A percentile compares a stretch with the other conserved stretches of the same genome.
Conservation (phyloP, 371 early-diverging fungal genomes). For the Saksenaea vasiformis region DNA sequence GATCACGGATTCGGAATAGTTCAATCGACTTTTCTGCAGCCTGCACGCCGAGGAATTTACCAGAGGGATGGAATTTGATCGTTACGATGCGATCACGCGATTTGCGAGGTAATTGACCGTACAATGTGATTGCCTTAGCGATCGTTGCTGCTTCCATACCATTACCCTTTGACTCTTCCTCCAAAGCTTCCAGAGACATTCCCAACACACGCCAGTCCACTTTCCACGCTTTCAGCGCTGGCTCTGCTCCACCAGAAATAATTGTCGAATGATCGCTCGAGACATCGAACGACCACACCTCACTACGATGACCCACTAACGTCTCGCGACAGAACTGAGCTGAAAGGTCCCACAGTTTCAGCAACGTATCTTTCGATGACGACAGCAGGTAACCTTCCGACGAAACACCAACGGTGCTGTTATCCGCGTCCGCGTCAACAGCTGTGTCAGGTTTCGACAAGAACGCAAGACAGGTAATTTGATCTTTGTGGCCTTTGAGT, state of each 20-base stretch:
- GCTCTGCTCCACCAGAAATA: constrained; percentile 87
- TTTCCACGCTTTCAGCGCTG: constrained; percentile 85
- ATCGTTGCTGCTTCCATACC: constrained; percentile 32
- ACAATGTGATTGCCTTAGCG: constrained; percentile 62
- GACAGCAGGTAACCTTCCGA: constrained; percentile 77
- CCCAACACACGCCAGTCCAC: constrained; percentile 64
- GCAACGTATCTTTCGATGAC: constrained; percentile 90
- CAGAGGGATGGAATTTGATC: constrained; percentile 75
- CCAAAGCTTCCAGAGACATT: constrained; percentile 44
- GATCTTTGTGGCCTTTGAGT: constrained; percentile 93
- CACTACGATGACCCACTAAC: constrained; percentile 87
- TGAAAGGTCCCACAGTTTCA: constrained; percentile 95
- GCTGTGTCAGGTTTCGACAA: constrained; percentile 26
- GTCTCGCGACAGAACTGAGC: constrained; percentile 95
- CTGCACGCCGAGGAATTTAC: constrained; percentile 76
- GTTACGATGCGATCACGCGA: constrained; percentile 82
- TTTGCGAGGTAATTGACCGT: constrained; percentile 79
- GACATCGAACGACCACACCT: constrained; percentile 87
- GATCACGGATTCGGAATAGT: constrained; percentile 74
- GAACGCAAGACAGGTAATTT: constrained; percentile 75
- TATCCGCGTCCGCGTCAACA: constrained; percentile 20
- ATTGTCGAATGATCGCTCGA: constrained; percentile 61
- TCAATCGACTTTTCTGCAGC: constrained; percentile 83
- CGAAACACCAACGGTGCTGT: constrained; percentile 36
- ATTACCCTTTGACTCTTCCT: constrained; percentile 32